Conservation (phyloP, 2,329 filamentous ascomycete species). For the Talaromyces albobiverticillius region DNA sequence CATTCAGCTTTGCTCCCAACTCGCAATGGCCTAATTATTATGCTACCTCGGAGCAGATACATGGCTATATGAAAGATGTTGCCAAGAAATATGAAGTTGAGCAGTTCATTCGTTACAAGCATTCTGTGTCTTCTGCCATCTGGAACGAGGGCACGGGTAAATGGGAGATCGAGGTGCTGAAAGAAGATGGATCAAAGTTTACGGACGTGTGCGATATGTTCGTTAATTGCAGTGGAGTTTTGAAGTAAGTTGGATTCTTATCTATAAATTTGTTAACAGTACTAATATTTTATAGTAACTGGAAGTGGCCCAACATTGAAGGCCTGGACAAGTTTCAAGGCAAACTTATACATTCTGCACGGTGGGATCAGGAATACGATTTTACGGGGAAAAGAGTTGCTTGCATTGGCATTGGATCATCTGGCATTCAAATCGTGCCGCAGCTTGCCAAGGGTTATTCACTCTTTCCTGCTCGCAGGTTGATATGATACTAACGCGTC, state of each 20-base stretch:
- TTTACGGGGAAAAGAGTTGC: slow-evolving; percentile 23
- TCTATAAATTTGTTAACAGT: not conserved
- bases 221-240: slow-evolving; percentile 27
- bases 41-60: too few relatives aligned
- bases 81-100: slow-evolving; percentile 25
- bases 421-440: slow-evolving; percentile 24
- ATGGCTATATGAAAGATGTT: slow-evolving; percentile 18
- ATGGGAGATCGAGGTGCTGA: slow-evolving; percentile 28
- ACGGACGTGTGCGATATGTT: slow-evolving; percentile 23
- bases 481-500: too few relatives aligned
- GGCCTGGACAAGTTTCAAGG: slow-evolving; percentile 35
- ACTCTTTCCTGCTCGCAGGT: too few relatives aligned
- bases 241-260: slow-evolving; percentile 21
- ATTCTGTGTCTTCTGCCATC: slow-evolving; percentile 22
- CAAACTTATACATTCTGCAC: slow-evolving; percentile 28
- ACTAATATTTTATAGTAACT: not conserved
- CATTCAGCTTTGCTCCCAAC: not conserved
- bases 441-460: too few relatives aligned
- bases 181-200: slow-evolving; percentile 14
- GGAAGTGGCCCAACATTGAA: slow-evolving; percentile 24
- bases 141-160: slow-evolving; percentile 28
- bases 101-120: slow-evolving; percentile 26
- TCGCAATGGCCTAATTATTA: too few relatives aligned
- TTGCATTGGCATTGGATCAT: slow-evolving; percentile 24
- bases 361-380: slow-evolving; percentile 29